Conservation (phyloP, 805 yeast genomes). For the Blastobotrys mokoenaii region DNA sequence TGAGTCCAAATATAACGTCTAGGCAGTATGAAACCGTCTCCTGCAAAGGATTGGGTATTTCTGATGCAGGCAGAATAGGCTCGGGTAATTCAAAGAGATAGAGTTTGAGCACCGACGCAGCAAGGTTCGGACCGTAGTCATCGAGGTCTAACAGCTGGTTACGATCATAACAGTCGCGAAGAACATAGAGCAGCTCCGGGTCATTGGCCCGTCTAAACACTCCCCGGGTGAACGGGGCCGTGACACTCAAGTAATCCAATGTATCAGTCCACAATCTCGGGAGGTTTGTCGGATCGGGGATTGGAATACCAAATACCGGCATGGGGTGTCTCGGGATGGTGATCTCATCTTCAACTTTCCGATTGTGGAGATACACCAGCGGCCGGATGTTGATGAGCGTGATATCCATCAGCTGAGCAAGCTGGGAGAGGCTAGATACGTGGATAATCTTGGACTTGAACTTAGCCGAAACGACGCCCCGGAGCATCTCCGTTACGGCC, state of each 20-base stretch:
- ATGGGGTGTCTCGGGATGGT: slow-evolving; percentile 37
- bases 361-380: slow-evolving; percentile 63
- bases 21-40: slow-evolving; percentile 41
- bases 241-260: slow-evolving; percentile 11
- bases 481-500: slow-evolving; percentile 62
- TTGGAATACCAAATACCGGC: slow-evolving; percentile 25
- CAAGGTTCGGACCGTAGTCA: slow-evolving; percentile 49
- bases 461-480: slow-evolving; percentile 50
- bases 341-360: slow-evolving; percentile 41
- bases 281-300: background rate
- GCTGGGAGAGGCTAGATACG: slow-evolving; percentile 42
- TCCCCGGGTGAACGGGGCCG: slow-evolving; percentile 10
- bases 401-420: slow-evolving; percentile 59
- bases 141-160: slow-evolving; percentile 45
- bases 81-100: slow-evolving; percentile 43
- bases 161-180: slow-evolving; percentile 32
- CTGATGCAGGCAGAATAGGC: slow-evolving; percentile 45
- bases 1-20: slow-evolving; percentile 20
- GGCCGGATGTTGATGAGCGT: slow-evolving; percentile 69
- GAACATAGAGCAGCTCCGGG: slow-evolving; percentile 20
- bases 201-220: slow-evolving; percentile 14
- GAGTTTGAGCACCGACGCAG: slow-evolving; percentile 37
- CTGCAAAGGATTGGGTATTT: slow-evolving; percentile 44
- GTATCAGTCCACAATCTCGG: slow-evolving; percentile 30
- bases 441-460: slow-evolving; percentile 36